Conservation (phyloP, 1,284 basidiomycete genomes). For the Melanopsichium pennsylvanicum region DNA sequence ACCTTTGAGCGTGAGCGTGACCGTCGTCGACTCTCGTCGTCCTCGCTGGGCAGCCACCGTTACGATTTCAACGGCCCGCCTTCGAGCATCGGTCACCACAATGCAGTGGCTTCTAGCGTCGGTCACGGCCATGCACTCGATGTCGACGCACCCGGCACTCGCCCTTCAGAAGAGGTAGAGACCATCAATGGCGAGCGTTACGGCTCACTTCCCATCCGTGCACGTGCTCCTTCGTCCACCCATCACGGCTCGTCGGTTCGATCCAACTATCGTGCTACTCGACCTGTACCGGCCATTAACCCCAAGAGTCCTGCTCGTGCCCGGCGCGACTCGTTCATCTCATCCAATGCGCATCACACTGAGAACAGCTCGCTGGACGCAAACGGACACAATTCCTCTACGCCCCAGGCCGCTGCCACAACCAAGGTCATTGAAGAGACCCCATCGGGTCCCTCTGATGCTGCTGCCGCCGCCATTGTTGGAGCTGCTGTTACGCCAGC, state of each 20-base stretch:
- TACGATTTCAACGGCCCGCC: slow-evolving; percentile 38
- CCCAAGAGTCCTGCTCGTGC: slow-evolving; percentile 32
- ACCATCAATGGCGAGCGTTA: slow-evolving; percentile 27
- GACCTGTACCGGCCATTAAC: slow-evolving; percentile 11
- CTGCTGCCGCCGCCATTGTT: slow-evolving; percentile 16
- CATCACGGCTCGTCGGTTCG: slow-evolving; percentile 10
- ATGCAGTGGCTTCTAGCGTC: slow-evolving; percentile 27
- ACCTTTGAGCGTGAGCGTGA: slow-evolving; percentile 46
- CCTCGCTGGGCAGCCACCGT: slow-evolving; percentile 34
- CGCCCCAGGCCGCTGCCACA: slow-evolving; percentile 10
- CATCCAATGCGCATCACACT: slow-evolving; percentile 6
- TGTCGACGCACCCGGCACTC: not conserved
- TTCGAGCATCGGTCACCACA: slow-evolving; percentile 49
- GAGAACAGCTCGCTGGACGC: slow-evolving; percentile 27
- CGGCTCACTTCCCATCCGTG: slow-evolving; percentile 8
- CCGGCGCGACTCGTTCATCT: slow-evolving; percentile 10
- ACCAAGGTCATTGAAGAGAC: not conserved
- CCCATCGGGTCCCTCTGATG: not conserved
- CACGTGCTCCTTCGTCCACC: slow-evolving; percentile 17
- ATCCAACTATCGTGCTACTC: slow-evolving; percentile 7
- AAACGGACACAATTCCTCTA: slow-evolving; percentile 17
- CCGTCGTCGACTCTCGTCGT: slow-evolving; percentile 31
- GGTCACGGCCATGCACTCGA: slow-evolving; percentile 22
- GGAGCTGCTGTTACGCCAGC: slow-evolving; percentile 17
- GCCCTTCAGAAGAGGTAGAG: slow-evolving; percentile 32